Percentiles rank a stretch among this genome's conserved stretches.
Evolutionary conservation across 2,329 filamentous ascomycete species (phyloP).

Genomic region (Monosporascus sp.): DNA sequence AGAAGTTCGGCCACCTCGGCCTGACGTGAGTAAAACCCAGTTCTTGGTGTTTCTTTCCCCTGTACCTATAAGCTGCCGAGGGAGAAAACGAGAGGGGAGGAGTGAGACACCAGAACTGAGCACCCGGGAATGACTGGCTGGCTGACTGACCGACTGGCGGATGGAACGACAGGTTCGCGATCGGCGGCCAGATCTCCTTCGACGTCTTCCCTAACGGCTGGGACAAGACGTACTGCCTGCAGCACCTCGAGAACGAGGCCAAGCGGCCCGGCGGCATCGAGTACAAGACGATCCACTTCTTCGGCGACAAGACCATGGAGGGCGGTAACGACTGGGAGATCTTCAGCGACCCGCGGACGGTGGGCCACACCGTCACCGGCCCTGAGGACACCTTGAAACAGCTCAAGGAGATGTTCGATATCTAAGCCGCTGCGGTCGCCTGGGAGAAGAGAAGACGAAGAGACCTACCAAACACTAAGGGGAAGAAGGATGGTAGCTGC

Average conservation of each 20-base stretch:
- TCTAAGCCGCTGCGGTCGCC: conserved; percentile 35
- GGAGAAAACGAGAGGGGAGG: background rate
- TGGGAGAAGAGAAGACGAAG: too few relatives aligned
- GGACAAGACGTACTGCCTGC: conserved; percentile 98
- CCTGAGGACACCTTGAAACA: conserved; percentile 79
- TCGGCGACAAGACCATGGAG: conserved; percentile 88
- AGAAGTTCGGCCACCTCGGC: conserved; percentile 76
- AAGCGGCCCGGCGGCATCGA: conserved; percentile 62
- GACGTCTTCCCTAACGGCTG: conserved; percentile 95
- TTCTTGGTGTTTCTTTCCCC: too few relatives aligned
- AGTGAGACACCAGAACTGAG: too few relatives aligned
- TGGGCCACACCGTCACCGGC: conserved; percentile 75
- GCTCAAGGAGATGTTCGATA: conserved; percentile 74
- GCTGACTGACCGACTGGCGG: too few relatives aligned
- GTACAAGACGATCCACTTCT: conserved; percentile 93
- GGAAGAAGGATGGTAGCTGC: too few relatives aligned
- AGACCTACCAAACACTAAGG: too few relatives aligned
- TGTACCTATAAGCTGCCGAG: background rate
- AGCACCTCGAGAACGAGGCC: conserved; percentile 78
- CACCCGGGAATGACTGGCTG: too few relatives aligned
- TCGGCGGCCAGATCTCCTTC: conserved; percentile 96
- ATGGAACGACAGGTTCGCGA: conserved; percentile 62
- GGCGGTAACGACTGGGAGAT: conserved; percentile 98
- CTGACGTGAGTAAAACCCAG: conserved; percentile 61
- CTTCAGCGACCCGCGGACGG: conserved; percentile 72